phyloP scores from a whole-genome alignment of 768 basidiomycete species.

The Tulasnella sp. region DNA sequence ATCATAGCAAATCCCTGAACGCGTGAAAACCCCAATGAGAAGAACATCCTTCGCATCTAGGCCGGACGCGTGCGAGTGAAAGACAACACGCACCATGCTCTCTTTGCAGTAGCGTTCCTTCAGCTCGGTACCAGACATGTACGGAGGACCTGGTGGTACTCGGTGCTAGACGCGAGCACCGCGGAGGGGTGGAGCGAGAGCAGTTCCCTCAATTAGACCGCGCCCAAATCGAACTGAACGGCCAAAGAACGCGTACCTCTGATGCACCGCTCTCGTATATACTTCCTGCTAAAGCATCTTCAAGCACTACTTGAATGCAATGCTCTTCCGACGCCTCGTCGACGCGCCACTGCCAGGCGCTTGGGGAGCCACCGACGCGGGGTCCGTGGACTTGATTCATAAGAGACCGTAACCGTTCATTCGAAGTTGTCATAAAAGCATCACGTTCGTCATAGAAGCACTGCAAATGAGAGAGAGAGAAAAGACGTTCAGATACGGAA shows the following conservation, averaged over 20 bases:
- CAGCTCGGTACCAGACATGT: slow-evolving; percentile 9
- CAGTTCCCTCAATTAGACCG: background rate
- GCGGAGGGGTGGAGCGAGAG: background rate
- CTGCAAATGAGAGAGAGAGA: background rate
- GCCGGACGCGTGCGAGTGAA: slow-evolving; percentile 12
- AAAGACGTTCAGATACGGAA: background rate
- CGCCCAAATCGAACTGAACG: background rate
- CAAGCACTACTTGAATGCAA: slow-evolving; percentile 1
- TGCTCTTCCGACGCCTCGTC: slow-evolving; percentile 10
- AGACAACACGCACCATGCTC: background rate
- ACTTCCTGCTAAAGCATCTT: slow-evolving; percentile 11
- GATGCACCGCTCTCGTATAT: slow-evolving; percentile 12
- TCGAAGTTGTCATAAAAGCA: background rate
- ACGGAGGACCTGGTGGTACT: background rate
- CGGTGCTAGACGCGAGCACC: background rate
- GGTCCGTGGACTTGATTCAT: slow-evolving; percentile 12
- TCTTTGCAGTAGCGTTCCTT: background rate
- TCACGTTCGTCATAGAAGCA: slow-evolving; percentile 1
- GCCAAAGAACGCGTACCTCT: slow-evolving; percentile 9
- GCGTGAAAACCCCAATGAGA: slow-evolving; percentile 9
- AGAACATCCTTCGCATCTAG: background rate
- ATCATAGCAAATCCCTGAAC: slow-evolving; percentile 6
- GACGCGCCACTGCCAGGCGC: slow-evolving; percentile 12
- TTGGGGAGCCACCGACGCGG: background rate
- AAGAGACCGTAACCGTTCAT: slow-evolving; percentile 13